Evolutionary conservation across 352 stramenopile species (phyloP), one percentile per base, ranked within the genome.

Genomic region (Globisporangium viniferum): DNA sequence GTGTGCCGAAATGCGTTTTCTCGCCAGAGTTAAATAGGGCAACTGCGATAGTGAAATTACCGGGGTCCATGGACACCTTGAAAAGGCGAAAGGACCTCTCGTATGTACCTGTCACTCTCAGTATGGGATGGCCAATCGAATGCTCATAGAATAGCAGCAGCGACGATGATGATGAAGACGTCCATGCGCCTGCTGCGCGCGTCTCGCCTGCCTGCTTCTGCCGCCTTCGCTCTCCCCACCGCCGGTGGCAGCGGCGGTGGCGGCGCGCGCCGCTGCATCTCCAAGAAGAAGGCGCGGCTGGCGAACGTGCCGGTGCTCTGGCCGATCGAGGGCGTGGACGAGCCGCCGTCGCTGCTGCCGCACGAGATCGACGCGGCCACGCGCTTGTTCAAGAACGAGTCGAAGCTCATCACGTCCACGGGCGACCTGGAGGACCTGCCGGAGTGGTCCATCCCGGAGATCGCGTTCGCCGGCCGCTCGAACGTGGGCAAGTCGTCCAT

Each of bases 401-500:
- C 80, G 58, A 87, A 84, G 29, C 71, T 92, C 35, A 91, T 93
- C 39, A 88, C 84, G 74, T 89, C 83, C 15, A 89, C 77, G 2
- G 67, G 69, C n/a, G 73, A 89, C 55, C 44, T 72, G 33, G 67
- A 65, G 35, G 86, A 95, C 56, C 73, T 95, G 8, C 88, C 88
- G 14, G 77, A 81, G 57, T 91, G 87, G 81, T 35, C 77, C 24
- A 71, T 92, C 8, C 88, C 90, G 14, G 88, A 97, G 75, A 77
- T 97, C 31, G 88, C 88, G 33, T 93, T 97, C 54, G 85, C 89
- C 2, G 90, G 90, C 14, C 89, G 90, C 61, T 96, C 89, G 10
- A 97, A 97, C 68, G 88, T 91, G 4, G 90, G 90, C 46, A 97
- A 97, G 68, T 96, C 88, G 46, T 95, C 90, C 51, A 71, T 97